A percentile compares a stretch with the other conserved stretches of the same genome.
phyloP scores from a whole-genome alignment of 768 basidiomycete species.

The Dioszegia hungarica region DNA sequence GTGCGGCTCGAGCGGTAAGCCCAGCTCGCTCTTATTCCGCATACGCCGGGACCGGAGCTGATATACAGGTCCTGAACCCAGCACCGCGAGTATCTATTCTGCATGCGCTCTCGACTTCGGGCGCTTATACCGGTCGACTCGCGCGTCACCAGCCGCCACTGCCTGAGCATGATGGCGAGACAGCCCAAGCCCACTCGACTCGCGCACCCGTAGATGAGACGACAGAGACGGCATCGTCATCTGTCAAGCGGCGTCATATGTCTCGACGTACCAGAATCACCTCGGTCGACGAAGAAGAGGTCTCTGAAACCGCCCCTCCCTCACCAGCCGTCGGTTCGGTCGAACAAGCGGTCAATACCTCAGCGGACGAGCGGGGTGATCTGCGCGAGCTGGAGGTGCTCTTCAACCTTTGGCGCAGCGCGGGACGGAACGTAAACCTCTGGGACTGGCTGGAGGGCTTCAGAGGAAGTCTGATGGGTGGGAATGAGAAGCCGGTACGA shows the following conservation, averaged over 20 bases:
- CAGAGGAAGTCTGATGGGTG: constrained; percentile 13
- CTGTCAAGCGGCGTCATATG: no score
- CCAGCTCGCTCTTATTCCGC: neutral
- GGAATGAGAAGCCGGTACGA: neutral
- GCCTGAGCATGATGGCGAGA: neutral
- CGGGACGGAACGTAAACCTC: constrained; percentile 37
- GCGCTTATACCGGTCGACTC: neutral
- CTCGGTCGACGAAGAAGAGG: no score
- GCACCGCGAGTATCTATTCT: constrained; percentile 34
- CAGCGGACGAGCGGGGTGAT: constrained; percentile 9
- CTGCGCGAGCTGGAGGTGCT: constrained; percentile 30
- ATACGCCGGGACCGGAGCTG: neutral
- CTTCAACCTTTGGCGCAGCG: constrained; percentile 30
- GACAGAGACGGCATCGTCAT: no score
- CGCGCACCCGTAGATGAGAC: no score
- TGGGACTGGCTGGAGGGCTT: constrained; percentile 45
- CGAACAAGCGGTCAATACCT: no score
- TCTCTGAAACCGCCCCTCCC: no score
- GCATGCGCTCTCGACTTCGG: constrained; percentile 21
- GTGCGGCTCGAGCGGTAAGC: constrained; percentile 4
- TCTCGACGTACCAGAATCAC: no score
- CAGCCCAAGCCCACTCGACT: neutral
- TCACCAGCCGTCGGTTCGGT: no score
- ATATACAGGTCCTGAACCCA: constrained; percentile 25
- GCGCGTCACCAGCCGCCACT: neutral